These are phyloP conservation scores for Hanseniaspora lindneri DNA, from an alignment of 805 yeast species.

Conservation along the genomic window DNA sequence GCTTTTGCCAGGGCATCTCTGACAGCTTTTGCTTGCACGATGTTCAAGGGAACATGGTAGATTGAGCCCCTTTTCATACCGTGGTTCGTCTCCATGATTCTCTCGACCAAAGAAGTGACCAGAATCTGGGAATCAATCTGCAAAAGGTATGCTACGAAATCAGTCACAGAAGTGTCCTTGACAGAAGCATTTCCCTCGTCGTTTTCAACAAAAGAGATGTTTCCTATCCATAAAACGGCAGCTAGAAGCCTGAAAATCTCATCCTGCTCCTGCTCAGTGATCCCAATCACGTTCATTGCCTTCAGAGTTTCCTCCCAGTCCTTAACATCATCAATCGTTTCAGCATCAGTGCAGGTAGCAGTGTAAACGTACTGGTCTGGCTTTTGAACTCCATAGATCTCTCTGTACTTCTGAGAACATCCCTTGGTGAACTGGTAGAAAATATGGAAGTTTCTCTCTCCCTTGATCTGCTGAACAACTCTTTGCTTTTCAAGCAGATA, in stretches of 20 bases:
- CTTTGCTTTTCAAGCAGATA: slow-evolving; percentile 88
- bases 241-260: slow-evolving; percentile 76
- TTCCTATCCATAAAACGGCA: slow-evolving; percentile 88
- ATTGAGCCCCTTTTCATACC: slow-evolving; percentile 85
- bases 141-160: slow-evolving; percentile 82
- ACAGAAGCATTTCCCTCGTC: slow-evolving; percentile 76
- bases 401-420: slow-evolving; percentile 74
- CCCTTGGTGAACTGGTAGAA: slow-evolving; percentile 92
- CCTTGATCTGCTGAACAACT: slow-evolving; percentile 85
- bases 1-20: slow-evolving; percentile 94
- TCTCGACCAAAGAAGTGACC: slow-evolving; percentile 56
- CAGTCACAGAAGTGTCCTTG: slow-evolving; percentile 80
- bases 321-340: slow-evolving; percentile 67
- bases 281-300: slow-evolving; percentile 84
- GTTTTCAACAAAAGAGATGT: slow-evolving; percentile 72
- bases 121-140: slow-evolving; percentile 63
- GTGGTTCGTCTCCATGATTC: slow-evolving; percentile 81
- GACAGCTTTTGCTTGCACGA: slow-evolving; percentile 87
- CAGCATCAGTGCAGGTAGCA: slow-evolving; percentile 72
- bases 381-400: slow-evolving; percentile 74
- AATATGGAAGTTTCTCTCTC: slow-evolving; percentile 93
- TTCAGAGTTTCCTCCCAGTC: slow-evolving; percentile 71
- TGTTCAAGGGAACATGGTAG: slow-evolving; percentile 85
- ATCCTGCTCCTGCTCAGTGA: slow-evolving; percentile 74
- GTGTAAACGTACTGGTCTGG: slow-evolving; percentile 92